Base-by-base conservation (phyloP, 192 early-diverging fungal genomes). In the Umbelopsis sp. region DNA sequence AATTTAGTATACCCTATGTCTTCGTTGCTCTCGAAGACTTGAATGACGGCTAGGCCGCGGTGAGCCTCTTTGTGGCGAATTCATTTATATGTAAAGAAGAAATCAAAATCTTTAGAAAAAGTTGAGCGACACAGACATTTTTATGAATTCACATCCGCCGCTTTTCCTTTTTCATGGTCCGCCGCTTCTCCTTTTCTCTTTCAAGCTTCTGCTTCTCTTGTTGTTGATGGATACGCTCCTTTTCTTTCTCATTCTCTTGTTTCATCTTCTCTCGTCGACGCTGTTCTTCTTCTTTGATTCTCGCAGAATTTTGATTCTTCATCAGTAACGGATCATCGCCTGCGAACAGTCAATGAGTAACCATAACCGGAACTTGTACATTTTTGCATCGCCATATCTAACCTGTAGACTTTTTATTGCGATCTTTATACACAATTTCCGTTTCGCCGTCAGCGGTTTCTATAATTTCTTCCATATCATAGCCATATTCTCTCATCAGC, bases 351-450 rank as follows among this genome's bases (percentile, higher is more conserved):
- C 20, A 32, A n/a, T 20, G 41, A 43, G 17, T 36, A 41, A 66
- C 9, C 1, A 4, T 2, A 4, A 41, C 38, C 4, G 4, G 7
- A 25, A 59, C 43, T 8, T 73, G 20, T 20, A 38, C 75, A 49
- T 47, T 41, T 0, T 44, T 5, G 12, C 12, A 26, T 41, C 31
- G 9, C 45, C 21, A 52, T 41, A 41, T 41, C 38, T 5, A 44
- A 45, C 47, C 59, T 9, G 56, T 53, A 44, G 52, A 45, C 47
- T 69, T 70, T 3, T 54, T 69, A 29, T 65, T 78, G 11, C 77
- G 70, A 43, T 82, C 84, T 59, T 81, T 86, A 62, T 89, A 89
- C n/a, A 88, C 70, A 45, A 90, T 85, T 67, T 90, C 90, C 22
- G 77, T 78, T 71, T 90, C 90, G 2, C 90, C 90, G 52, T 90